Evolutionary conservation across 192 early-diverging fungal genomes (phyloP), one percentile per base, ranked within the genome.

Genomic region (Diversispora epigaea): DNA sequence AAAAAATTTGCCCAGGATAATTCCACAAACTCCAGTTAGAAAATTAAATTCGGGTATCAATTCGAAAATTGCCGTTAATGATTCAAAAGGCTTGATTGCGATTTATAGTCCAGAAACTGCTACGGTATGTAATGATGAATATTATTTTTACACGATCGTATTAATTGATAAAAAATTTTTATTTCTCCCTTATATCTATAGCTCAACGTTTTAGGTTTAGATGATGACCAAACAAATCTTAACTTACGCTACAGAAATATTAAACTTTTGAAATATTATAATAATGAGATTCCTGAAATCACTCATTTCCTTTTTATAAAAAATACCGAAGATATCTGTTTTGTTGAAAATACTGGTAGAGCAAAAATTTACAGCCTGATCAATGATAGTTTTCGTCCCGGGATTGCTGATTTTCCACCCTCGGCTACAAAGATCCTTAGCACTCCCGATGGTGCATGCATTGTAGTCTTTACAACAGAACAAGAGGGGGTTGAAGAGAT

Each of bases 381-480:
- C 15, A 67, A 15, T 15, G 39, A 10, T 9, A 21, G 54, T 52
- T 65, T 76, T 40, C 44, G 54, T 11, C 19, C 74, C 3, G 46
- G 5, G n/a, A 43, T 76, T 56, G 64, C 43, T 44, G 11, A 76
- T 1, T 39, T 76, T 50, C 74, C 74, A 17, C 12, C 22, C 4
- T 32, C 67, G 11, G 17, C 68, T 9, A 10, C 4, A 17, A 52
- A 41, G 3, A 14, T 71, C 41, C n/a, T 71, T 10, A 55, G 50
- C 41, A 40, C 68, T 12, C 74, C 49, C 21, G 62, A 76, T 66
- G 63, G 74, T 2, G 3, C 63, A 9, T 76, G 74, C 56, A 56
- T 76, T 21, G n/a, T 76, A 25, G 74, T 64, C 2, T 67, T 76
- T 41, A 45, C 40, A 8, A 66, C 43, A 66, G 43, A 66, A 65